Evolutionary conservation across 768 basidiomycete genomes (phyloP), one percentile per base, ranked within the genome.

Genomic region (Boletus reticulatus): DNA sequence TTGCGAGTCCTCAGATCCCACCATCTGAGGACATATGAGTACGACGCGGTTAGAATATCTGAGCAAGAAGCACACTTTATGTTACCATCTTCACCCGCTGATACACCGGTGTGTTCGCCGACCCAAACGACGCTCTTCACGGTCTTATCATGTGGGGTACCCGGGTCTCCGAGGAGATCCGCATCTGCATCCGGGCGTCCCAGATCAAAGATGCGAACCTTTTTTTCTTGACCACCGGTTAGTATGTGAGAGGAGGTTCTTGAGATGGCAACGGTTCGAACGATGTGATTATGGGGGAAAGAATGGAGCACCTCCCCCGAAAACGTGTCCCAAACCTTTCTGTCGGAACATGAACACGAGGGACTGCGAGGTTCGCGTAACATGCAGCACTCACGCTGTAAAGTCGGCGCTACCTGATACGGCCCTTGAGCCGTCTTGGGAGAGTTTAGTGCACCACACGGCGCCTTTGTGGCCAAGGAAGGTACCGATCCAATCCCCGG

Each of bases 221-320:
- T 96, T 81, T 98, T 98, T 73, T 98, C 97, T 75, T 98, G 90
- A 1, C 96, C 96, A 49, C 95, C 96, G 20, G 91, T 92, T 55
- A 96, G 79, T 55, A 95, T 80, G 70, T 84, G 87, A 6, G 80
- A 77, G 20, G 81, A 73, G 47, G 75, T 74, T 7, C 90, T 86
- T 29, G 92, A 92, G 62, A 97, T 74, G 20, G 94, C 94, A 51
- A 98, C 92, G 45, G 88, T 94, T 62, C 95, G 90, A 65, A 99
- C 97, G 68, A 99, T 99, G 75, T 98, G 97, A 67, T 94, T 90
- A 73, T 99, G 97, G 13, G 94, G 88, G 69, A 98, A 96, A n/a
- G 96, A 97, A 64, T 97, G 92, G 38, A 98, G 78, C 31, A 80
- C 72, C n/a, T 84, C 78, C 55, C 97, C 97, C 22, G 87, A 84